Evolutionary conservation across 306 rosid genomes (phyloP), one percentile per base, ranked within the genome.

Genomic region (Datisca glomerata): DNA sequence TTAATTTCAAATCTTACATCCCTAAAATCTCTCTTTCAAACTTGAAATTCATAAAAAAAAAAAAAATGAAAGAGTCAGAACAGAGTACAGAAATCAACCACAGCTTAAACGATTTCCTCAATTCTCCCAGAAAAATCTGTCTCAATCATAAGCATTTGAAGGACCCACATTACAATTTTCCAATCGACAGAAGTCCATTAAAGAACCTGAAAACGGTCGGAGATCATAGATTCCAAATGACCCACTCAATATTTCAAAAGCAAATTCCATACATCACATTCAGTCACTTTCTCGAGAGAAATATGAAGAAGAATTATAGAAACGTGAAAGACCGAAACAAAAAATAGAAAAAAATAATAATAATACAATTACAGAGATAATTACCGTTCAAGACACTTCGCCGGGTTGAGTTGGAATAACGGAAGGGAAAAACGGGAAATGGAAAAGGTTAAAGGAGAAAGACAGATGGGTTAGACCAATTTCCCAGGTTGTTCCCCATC

Each of bases 201-300:
- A 24, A 31, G 20, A 47, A 45, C 7, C 12, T 17, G 8, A 37
- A 37, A 28, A 14, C 7, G 10, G 7, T 22, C 49, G 6, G 35
- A 12, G 24, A 47, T 40, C 40, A 6, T 39, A 29, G 2, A 40
- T 16, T 16, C 53, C 53, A 37, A 47, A 28, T 20, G 21, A 58
- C 45, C 12, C 16, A 36, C 24, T 15, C 27, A 47, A 41, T 34
- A 27, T 2, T 24, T n/a, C 19, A 24, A 32, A 19, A 8, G 32
- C 6, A 24, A 25, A 29, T 14, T 17, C 42, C 18, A 15, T 48
- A 37, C 35, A 45, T 18, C 5, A 35, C 19, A 35, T 56, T 36
- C 51, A 8, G 36, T 12, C 54, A 38, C 16, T 27, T 36, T 45
- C 31, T 45, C 16, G 28, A 3, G 18, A 43, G 31, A 51, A 44